Evolutionary conservation across 768 basidiomycete species (phyloP), one percentile per base, ranked within the genome.

Genomic region (Boletus speciosus): DNA sequence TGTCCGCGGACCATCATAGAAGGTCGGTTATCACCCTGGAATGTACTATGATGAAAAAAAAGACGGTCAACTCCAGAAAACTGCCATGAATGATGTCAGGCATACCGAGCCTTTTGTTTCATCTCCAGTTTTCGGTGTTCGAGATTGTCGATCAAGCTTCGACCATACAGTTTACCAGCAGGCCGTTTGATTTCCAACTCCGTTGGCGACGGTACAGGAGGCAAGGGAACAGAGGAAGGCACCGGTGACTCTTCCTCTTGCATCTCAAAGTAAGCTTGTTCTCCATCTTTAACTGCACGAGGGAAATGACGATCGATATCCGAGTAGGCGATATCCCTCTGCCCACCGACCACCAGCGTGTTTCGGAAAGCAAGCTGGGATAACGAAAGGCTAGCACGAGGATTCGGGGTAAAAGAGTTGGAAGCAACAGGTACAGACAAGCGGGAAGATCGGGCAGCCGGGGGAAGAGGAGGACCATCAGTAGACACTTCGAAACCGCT

Each of bases 311-410:
- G 66, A 42, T 84, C 83, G 35, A 83, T 77, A 57, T 88, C 86
- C 7, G 74, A 71, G 67, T 82, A 86, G 7, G 85, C 67, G 23
- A 82, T 76, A 61, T 85, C 85, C 49, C 80, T 72, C 67, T 83
- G 79, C 3, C 85, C 90, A 38, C 81, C 89, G 10, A 87, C 81
- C 52, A 81, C 73, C 34, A 96, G 73, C 0, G 88, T 86, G 68
- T 88, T 90, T 27, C 93, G 82, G 75, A 96, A 95, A 5, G 89
- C 88, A 59, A 90, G 79, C 66, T 94, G 93, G 36, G 90, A 91
- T 35, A 88, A 69, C 0, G 88, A 81, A 44, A 94, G 77, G 57
- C 79, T 88, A 29, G 78, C 68, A 21, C 87, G 76, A n/a, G 90
- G 86, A 61, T 91, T 93, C 6, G 87, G 88, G 5, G 82, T 88